Evolutionary conservation across 192 early-diverging fungal species (phyloP).

Genomic region (Chytriomyces hyalinus): DNA sequence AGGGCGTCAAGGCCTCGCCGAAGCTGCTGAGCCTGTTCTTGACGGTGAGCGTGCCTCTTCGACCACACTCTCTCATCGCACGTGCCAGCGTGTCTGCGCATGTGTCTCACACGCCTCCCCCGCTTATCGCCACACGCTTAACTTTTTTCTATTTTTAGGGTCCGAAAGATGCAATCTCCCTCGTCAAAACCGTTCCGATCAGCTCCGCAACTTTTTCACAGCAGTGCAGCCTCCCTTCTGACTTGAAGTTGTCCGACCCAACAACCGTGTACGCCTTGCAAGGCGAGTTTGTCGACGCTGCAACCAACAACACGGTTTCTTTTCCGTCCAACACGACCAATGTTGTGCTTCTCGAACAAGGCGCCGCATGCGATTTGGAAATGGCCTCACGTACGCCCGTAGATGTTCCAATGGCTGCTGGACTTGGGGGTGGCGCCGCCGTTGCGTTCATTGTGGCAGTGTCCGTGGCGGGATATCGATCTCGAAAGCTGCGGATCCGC

Average conservation of each 20-base stretch:
- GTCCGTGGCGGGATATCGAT: not conserved
- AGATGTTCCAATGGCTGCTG: conserved; percentile 19
- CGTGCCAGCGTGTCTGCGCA: too few species aligned
- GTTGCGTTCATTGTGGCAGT: not conserved
- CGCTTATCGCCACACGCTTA: too few species aligned
- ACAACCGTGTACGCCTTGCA: not conserved
- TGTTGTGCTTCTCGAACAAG: conserved; percentile 4
- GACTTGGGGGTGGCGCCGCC: not conserved
- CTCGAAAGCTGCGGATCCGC: not conserved
- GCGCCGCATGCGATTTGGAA: conserved; percentile 6
- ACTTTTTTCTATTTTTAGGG: too few species aligned
- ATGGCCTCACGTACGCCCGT: not conserved
- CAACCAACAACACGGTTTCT: not conserved
- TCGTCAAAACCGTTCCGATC: too few species aligned
- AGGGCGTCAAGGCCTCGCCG: too few species aligned
- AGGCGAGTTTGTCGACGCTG: not conserved
- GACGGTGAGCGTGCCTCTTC: not conserved
- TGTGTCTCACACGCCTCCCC: too few species aligned
- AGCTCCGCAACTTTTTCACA: too few species aligned
- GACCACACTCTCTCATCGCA: too few species aligned
- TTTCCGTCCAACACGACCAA: conserved; percentile 13
- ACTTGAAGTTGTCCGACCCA: not conserved
- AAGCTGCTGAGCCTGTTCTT: not conserved
- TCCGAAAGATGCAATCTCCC: too few species aligned
- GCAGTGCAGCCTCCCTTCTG: too few species aligned